Base-by-base conservation (phyloP, 2,329 filamentous ascomycete species). In the Nigrograna mackinnonii region DNA sequence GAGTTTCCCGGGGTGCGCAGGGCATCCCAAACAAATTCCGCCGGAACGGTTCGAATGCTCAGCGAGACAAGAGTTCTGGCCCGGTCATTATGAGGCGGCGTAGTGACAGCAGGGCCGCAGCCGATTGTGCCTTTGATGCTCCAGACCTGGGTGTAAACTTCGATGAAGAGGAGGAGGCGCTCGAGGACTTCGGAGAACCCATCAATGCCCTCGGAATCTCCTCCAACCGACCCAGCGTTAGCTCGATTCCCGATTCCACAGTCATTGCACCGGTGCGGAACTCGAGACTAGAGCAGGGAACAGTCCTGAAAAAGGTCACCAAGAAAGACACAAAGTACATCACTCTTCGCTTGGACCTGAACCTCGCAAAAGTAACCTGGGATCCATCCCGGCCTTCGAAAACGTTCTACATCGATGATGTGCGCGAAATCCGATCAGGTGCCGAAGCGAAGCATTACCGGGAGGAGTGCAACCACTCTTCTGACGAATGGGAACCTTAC, bases 401-500 rank as follows among this genome's bases (percentile, higher is more conserved):
- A 66, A 84, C 83, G 39, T 87, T 99, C 51, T 95, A 95, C 67
- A 89, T 99, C 49, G 94, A 99, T 60, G 91, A 97, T 65, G 92
- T 99, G 58, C 87, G 89, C 60, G 91, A 96, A 61, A 91, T 97
- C 35, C 85, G 91, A 49, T 83, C 85, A 22, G 91, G 89, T 14
- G 80, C 81, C 11, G 89, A 97, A 63, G 89, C 92, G 14, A 84
- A 88, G 43, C 92, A 95, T 64, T 95, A 96, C 64, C 86, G 89
- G 31, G 84, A 92, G 57, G 91, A 96, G 66, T 89, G 87, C 61
- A 82, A 84, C 28, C 74, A 94, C 17, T 12, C 16, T 17, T 73
- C 85, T 1, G 80, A 85, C 38, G 74, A 81, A 5, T 80, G 84
- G 28, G 86, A 91, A 57, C 72, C 78, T 6, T 82, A 83, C 12